Evolutionary conservation across 2,329 filamentous ascomycete species (phyloP).

Genomic region (Penicillium sclerotigenum): DNA sequence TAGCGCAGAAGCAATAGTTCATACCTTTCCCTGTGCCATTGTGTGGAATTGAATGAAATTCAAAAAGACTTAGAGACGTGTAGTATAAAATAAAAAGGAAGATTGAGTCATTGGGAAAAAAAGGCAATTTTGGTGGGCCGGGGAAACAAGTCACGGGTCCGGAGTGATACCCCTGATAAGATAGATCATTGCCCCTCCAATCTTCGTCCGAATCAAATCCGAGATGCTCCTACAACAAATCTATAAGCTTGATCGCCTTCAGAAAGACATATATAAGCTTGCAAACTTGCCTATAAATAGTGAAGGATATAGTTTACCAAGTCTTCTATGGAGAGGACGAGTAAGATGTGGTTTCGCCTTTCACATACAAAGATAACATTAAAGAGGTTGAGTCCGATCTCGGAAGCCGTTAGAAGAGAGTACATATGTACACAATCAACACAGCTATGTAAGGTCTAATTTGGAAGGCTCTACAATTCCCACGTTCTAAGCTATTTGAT

Average conservation of each 20-base stretch:
- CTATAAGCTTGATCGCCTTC: neutral
- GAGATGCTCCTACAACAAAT: neutral
- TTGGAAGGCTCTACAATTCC: no score
- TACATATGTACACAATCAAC: no score
- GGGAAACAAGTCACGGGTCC: slow-evolving; percentile 22
- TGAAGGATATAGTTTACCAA: fast-evolving
- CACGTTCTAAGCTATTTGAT: no score
- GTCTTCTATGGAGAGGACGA: no score
- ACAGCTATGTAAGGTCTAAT: neutral
- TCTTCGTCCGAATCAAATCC: neutral
- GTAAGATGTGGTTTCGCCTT: neutral
- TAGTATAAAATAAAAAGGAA: slow-evolving; percentile 14
- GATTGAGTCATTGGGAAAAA: slow-evolving; percentile 26
- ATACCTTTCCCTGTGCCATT: slow-evolving; percentile 30
- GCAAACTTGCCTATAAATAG: neutral
- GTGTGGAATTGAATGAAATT: slow-evolving; percentile 14
- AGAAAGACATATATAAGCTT: neutral
- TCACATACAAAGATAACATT: neutral
- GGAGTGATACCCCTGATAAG: slow-evolving; percentile 24
- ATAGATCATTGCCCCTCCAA: slow-evolving; percentile 4
- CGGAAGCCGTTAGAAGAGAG: neutral
- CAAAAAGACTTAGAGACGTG: slow-evolving; percentile 8
- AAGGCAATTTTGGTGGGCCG: slow-evolving; percentile 22
- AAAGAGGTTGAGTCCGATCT: neutral
- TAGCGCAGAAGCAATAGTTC: neutral